Conservation (phyloP, 169 alveolate species). For the Cryptosporidium ryanae region DNA sequence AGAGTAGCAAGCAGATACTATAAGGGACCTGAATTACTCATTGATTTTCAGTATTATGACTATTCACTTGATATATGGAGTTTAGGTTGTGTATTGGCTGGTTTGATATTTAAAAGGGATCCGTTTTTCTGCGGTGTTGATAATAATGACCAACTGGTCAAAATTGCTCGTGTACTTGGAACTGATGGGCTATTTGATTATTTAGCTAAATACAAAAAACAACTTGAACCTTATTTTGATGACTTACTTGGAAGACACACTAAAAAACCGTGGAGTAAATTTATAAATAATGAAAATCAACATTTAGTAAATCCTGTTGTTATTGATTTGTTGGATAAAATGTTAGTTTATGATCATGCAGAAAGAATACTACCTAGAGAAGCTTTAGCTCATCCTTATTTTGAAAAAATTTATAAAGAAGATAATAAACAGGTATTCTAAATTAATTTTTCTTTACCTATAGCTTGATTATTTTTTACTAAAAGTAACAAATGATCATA, state of each 20-base stretch:
- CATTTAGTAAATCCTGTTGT: conserved; percentile 92
- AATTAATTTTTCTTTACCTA: no score
- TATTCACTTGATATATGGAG: conserved; percentile 99
- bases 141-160: conserved; percentile 97
- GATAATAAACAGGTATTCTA: conserved; percentile 49
- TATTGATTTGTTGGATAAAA: conserved; percentile 93
- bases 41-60: conserved; percentile 94
- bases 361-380: conserved; percentile 97
- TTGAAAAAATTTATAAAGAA: conserved; percentile 82
- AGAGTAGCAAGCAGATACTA: conserved; percentile 97
- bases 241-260: conserved; percentile 89
- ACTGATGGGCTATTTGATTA: conserved; percentile 92
- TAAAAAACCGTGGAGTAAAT: conserved; percentile 93
- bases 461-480: no score
- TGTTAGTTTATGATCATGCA: conserved; percentile 96
- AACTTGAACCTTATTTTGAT: conserved; percentile 88
- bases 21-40: conserved; percentile 99
- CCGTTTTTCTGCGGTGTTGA: conserved; percentile 91
- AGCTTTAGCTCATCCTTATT: conserved; percentile 98
- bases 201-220: conserved; percentile 88
- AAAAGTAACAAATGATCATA: no score
- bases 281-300: conserved; percentile 90
- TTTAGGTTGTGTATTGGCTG: conserved; percentile 98
- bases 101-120: conserved; percentile 87
- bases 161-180: conserved; percentile 94